These are phyloP conservation scores for Pueraria montana DNA, from an alignment of 306 rosid genomes.

Conservation along the genomic window DNA sequence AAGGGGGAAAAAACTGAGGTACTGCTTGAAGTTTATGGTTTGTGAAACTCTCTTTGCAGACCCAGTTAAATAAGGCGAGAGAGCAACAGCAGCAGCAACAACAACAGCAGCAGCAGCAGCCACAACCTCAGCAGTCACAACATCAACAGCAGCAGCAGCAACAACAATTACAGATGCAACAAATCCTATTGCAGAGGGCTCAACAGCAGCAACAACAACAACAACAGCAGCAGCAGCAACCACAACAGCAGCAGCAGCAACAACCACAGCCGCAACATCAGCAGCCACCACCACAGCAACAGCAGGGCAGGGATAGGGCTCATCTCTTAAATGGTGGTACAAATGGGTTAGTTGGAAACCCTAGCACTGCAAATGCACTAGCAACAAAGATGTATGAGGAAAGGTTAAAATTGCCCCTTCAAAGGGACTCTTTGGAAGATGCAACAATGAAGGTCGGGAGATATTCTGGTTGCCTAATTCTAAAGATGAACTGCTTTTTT, in stretches of 20 bases:
- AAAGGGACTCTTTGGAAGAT: constrained; percentile 94
- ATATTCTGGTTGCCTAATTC: constrained; percentile 40
- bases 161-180: constrained; percentile 80
- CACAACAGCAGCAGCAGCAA: constrained; percentile 64
- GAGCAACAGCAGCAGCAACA: constrained; percentile 92
- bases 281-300: constrained; percentile 61
- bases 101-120: constrained; percentile 65
- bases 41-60: constrained; percentile 61
- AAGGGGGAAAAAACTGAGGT: not conserved
- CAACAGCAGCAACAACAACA: constrained; percentile 69
- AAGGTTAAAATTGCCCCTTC: constrained; percentile 86
- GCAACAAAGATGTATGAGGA: constrained; percentile 98
- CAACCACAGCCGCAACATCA: constrained; percentile 65
- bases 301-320: constrained; percentile 93
- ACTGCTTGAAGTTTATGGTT: constrained; percentile 47
- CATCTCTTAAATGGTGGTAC: constrained; percentile 86
- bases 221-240: constrained; percentile 53
- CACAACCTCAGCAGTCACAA: constrained; percentile 54
- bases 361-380: constrained; percentile 90
- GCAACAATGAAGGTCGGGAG: constrained; percentile 80
- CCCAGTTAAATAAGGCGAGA: constrained; percentile 86
- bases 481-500: constrained; percentile 33
- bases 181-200: constrained; percentile 71
- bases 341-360: constrained; percentile 89
- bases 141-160: constrained; percentile 68